These are phyloP conservation scores for Vigna reflexopilosa DNA, from an alignment of 306 rosid genomes.

Conservation along the genomic window DNA sequence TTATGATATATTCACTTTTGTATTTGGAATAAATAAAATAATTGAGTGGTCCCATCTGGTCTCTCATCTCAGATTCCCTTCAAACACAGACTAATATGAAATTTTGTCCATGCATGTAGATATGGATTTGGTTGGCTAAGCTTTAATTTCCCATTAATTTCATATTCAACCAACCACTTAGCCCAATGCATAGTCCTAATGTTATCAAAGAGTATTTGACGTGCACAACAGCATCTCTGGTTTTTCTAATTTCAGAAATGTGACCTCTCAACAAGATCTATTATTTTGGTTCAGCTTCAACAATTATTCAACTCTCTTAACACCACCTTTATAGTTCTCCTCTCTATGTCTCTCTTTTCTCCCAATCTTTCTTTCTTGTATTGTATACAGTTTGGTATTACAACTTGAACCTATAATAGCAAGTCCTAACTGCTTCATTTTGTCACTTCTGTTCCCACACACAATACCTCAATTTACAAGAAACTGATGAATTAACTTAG, in stretches of 20 bases:
- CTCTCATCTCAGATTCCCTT: conserved; percentile 38
- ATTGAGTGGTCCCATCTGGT: conserved; percentile 42
- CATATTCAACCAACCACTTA: conserved; percentile 31
- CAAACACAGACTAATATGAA: conserved; percentile 23
- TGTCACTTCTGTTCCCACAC: background rate
- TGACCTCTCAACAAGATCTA: conserved; percentile 45
- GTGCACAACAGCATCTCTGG: conserved; percentile 8
- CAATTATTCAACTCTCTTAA: conserved; percentile 26
- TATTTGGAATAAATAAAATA: conserved; percentile 26
- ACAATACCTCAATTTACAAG: background rate
- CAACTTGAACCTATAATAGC: conserved; percentile 4
- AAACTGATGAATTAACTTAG: background rate
- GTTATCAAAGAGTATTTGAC: conserved; percentile 38
- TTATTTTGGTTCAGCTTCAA: conserved; percentile 37
- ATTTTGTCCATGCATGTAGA: background rate
- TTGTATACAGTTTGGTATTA: background rate
- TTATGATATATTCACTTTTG: background rate
- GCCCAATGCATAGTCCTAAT: conserved; percentile 19
- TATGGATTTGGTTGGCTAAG: conserved; percentile 6
- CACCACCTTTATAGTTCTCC: background rate
- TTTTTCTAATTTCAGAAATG: conserved; percentile 38
- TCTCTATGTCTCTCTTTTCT: background rate
- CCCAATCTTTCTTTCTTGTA: background rate
- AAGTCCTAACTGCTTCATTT: background rate
- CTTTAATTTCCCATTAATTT: conserved; percentile 22